Base-by-base conservation (phyloP, 2,329 filamentous ascomycete species). In the Penicillium sp. region DNA sequence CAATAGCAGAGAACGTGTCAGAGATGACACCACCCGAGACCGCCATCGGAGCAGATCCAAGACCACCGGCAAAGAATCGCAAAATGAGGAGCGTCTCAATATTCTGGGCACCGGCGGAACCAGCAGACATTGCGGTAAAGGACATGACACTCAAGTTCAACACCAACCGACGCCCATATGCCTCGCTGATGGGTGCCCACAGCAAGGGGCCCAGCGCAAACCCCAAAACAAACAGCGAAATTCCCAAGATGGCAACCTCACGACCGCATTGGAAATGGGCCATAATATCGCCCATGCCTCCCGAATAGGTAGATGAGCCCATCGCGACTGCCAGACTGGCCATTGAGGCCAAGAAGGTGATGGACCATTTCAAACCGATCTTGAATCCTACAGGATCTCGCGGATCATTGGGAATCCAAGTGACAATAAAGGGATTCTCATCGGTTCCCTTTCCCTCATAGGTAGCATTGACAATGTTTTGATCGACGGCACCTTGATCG, bases 61-160 rank as follows among this genome's bases (percentile, higher is more conserved):
- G 77, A 6, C 71, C 59, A 16, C 76, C 75, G 4, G 72, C 74
- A 40, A 82, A 75, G 65, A 82, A 82, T 29, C 80, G 73, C 13
- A 82, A 64, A 11, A 80, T 68, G 18, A 83, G 57, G 3, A 84
- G 65, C 0, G 73, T 73, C 30, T 64, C 65, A 41, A 81, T 76
- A 45, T 71, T 76, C 30, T 73, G 62, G 0, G 72, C 25, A 11
- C 25, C 25, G 6, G 62, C 60, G 3, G 62, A 64, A 11, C 70
- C 76, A 3, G 75, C 73, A 9, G 68, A 68, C 4, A 69, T 77
- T 8, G 72, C 76, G 43, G 74, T 78, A 52, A 82, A 82, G 1
- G 68, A 71, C 2, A 71, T 71, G 44, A 80, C 67, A 2, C 31
- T 34, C 6, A 30, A 12, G 1, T 26, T 36, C 8, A 43, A n/a